Percentiles rank a stretch among this genome's conserved stretches.
These are phyloP conservation scores for Alternaria incomplexa DNA, from an alignment of 2,329 filamentous ascomycete species.

Conservation along the genomic window DNA sequence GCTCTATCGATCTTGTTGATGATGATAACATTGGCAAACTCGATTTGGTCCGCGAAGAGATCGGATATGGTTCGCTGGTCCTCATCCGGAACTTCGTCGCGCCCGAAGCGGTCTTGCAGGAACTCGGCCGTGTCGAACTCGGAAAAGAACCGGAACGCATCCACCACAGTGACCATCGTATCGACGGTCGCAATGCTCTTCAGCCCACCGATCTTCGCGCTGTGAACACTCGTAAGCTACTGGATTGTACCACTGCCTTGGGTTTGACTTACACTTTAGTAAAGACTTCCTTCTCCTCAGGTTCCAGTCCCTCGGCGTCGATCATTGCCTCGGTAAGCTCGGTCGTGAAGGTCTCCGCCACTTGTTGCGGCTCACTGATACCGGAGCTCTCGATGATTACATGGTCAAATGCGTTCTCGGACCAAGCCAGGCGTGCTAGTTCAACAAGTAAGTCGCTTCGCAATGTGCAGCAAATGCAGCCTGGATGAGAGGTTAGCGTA, in stretches of 20 bases:
- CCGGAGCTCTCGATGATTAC: slow-evolving; percentile 75
- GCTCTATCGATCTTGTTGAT: slow-evolving; percentile 74
- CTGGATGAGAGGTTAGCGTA: slow-evolving; percentile 37
- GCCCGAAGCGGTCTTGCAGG: slow-evolving; percentile 65
- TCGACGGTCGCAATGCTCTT: slow-evolving; percentile 71
- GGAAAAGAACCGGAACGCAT: slow-evolving; percentile 74
- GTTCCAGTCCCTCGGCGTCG: slow-evolving; percentile 49
- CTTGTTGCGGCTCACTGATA: slow-evolving; percentile 75
- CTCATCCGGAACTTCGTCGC: slow-evolving; percentile 64
- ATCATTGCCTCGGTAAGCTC: slow-evolving; percentile 56
- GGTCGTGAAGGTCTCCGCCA: slow-evolving; percentile 73
- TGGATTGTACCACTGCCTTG: not conserved
- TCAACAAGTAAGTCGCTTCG: slow-evolving; percentile 74
- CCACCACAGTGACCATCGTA: slow-evolving; percentile 74
- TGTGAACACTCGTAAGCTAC: slow-evolving; percentile 10
- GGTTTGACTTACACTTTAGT: slow-evolving; percentile 58
- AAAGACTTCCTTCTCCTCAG: slow-evolving; percentile 54
- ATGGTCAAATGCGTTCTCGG: slow-evolving; percentile 68
- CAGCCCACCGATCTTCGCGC: slow-evolving; percentile 61
- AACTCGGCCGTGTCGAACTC: slow-evolving; percentile 76
- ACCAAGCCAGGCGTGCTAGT: slow-evolving; percentile 67
- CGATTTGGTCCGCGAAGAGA: slow-evolving; percentile 77
- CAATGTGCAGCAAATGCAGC: slow-evolving; percentile 78
- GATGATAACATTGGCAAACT: slow-evolving; percentile 76
- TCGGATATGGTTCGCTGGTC: slow-evolving; percentile 78